These are phyloP conservation scores for Croton laevigatus DNA, from an alignment of 441 rosid genomes.

Conservation along the genomic window DNA sequence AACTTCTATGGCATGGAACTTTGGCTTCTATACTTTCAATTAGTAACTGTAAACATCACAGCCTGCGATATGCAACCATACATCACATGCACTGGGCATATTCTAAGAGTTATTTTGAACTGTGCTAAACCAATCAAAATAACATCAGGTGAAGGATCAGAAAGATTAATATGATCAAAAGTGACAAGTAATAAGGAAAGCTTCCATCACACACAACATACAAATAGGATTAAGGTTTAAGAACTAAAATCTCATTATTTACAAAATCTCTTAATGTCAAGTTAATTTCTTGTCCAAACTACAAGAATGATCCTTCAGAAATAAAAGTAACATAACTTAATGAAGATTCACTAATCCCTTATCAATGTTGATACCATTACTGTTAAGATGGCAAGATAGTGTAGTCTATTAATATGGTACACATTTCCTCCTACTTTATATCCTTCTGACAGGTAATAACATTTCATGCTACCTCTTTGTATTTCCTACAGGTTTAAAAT, in stretches of 20 bases:
- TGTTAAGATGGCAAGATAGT: conserved; percentile 11
- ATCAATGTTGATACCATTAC: conserved; percentile 9
- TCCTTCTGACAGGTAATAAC: conserved; percentile 5
- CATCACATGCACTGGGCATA: not conserved
- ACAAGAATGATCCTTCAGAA: not conserved
- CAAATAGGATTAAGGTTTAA: not conserved
- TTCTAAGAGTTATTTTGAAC: not conserved
- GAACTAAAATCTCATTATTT: not conserved
- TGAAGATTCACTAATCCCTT: conserved; percentile 1
- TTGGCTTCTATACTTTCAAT: not conserved
- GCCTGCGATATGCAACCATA: not conserved
- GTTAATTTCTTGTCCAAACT: conserved; percentile 1
- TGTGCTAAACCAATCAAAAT: not conserved
- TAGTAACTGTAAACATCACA: conserved; percentile 3
- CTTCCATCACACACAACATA: not conserved
- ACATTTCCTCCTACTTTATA: conserved; percentile 13
- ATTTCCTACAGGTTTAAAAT: conserved; percentile 13
- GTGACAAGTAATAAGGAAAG: not conserved
- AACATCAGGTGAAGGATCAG: not conserved
- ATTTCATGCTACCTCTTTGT: conserved; percentile 4
- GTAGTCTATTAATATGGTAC: not conserved
- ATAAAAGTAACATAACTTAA: conserved; percentile 1
- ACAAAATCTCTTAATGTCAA: not conserved
- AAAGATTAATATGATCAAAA: not conserved
- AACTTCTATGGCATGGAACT: not conserved